Evolutionary conservation across 2,329 filamentous ascomycete genomes (phyloP).

Genomic region (Neonectria ditissima): DNA sequence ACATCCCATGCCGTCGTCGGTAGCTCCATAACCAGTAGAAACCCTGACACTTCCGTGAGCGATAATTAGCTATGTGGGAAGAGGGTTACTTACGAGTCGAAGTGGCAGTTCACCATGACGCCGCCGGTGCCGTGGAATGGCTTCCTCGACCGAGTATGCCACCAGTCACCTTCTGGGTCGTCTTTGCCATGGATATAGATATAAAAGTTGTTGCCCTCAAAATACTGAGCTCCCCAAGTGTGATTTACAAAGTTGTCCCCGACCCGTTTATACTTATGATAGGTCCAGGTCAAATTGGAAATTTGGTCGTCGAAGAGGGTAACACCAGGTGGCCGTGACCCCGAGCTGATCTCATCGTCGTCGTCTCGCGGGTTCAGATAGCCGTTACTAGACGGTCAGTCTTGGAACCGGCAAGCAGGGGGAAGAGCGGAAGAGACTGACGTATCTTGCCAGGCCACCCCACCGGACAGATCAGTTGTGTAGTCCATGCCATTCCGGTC

Average conservation of each 20-base stretch:
- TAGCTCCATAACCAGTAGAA: slow-evolving; percentile 90
- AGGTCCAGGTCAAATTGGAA: slow-evolving; percentile 79
- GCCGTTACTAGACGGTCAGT: not conserved
- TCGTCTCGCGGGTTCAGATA: not conserved
- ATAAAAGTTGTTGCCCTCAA: slow-evolving; percentile 92
- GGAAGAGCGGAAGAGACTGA: slow-evolving; percentile 24
- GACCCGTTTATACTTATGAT: slow-evolving; percentile 35
- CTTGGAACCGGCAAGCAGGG: not conserved
- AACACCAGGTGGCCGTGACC: slow-evolving; percentile 51
- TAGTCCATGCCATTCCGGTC: slow-evolving; percentile 67
- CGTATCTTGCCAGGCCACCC: slow-evolving; percentile 45
- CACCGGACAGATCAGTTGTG: slow-evolving; percentile 54
- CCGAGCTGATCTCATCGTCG: slow-evolving; percentile 1
- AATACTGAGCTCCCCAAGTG: slow-evolving; percentile 73
- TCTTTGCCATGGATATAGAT: slow-evolving; percentile 88
- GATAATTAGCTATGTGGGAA: not conserved
- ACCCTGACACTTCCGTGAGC: slow-evolving; percentile 66
- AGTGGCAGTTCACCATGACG: slow-evolving; percentile 94
- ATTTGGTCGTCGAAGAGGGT: slow-evolving; percentile 82
- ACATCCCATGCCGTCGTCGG: slow-evolving; percentile 92
- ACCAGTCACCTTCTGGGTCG: slow-evolving; percentile 80
- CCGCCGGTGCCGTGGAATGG: slow-evolving; percentile 73
- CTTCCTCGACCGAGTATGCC: slow-evolving; percentile 62
- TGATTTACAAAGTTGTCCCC: slow-evolving; percentile 37
- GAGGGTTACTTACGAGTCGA: slow-evolving; percentile 71